These are phyloP conservation scores for Leptographium radiaticola DNA, from an alignment of 2,329 filamentous ascomycete species.

Conservation along the genomic window DNA sequence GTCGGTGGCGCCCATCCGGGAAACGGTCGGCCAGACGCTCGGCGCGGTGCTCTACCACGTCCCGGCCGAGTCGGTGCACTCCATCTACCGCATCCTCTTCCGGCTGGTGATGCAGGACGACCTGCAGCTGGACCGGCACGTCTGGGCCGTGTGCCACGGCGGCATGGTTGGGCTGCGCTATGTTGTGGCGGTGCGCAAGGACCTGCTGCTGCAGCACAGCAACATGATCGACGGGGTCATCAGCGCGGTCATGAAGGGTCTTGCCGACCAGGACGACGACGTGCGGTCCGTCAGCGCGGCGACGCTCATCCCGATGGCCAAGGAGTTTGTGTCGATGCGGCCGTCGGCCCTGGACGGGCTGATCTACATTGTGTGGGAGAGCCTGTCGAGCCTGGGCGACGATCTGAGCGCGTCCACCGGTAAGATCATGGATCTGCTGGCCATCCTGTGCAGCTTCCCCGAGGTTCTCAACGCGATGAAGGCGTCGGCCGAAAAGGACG, in stretches of 20 bases:
- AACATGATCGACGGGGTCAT: slow-evolving; percentile 89
- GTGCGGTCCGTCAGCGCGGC: slow-evolving; percentile 93
- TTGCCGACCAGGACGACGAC: slow-evolving; percentile 85
- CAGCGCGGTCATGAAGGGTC: slow-evolving; percentile 83
- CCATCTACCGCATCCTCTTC: slow-evolving; percentile 73
- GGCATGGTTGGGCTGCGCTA: slow-evolving; percentile 96
- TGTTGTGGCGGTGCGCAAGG: slow-evolving; percentile 86
- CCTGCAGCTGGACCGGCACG: slow-evolving; percentile 54
- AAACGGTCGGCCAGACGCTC: slow-evolving; percentile 87
- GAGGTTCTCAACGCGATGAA: slow-evolving; percentile 93
- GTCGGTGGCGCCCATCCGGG: slow-evolving; percentile 87
- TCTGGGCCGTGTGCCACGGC: slow-evolving; percentile 94
- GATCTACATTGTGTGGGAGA: slow-evolving; percentile 95
- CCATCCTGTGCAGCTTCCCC: slow-evolving; percentile 88
- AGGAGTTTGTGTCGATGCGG: slow-evolving; percentile 82
- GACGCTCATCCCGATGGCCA: slow-evolving; percentile 91
- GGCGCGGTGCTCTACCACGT: slow-evolving; percentile 82
- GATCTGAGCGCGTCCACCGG: slow-evolving; percentile 95
- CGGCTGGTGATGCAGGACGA: slow-evolving; percentile 88
- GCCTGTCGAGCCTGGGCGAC: slow-evolving; percentile 89
- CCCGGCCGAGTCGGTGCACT: slow-evolving; percentile 63
- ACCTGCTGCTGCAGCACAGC: slow-evolving; percentile 71
- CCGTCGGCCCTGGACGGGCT: slow-evolving; percentile 65
- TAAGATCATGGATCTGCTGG: slow-evolving; percentile 94
- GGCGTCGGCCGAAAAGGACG: slow-evolving; percentile 65